Conservation (phyloP, 306 rosid genomes). For the Vicia villosa region DNA sequence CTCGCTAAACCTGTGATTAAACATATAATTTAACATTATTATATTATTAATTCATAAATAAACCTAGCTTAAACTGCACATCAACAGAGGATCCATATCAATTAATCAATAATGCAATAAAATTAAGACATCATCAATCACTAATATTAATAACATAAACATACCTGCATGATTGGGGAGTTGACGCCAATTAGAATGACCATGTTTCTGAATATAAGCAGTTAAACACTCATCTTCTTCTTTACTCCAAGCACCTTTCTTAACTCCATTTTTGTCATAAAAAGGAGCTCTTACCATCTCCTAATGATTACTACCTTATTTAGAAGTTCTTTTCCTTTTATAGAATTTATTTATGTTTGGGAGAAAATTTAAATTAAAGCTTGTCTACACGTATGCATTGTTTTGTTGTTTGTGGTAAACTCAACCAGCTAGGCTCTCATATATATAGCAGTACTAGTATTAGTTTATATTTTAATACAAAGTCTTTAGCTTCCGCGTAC, state of each 20-base stretch:
- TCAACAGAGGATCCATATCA: too few relatives aligned
- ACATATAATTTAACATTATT: background rate
- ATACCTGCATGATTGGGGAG: conserved; percentile 67
- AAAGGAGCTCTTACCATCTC: conserved; percentile 73
- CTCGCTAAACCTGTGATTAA: conserved; percentile 53
- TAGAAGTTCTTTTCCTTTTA: background rate
- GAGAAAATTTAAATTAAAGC: background rate
- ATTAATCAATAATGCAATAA: background rate
- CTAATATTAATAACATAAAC: background rate
- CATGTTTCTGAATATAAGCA: conserved; percentile 49
- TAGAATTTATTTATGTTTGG: background rate
- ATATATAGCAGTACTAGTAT: too few relatives aligned
- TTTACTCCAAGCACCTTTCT: conserved; percentile 77
- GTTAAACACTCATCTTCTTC: conserved; percentile 70
- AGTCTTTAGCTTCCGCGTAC: background rate
- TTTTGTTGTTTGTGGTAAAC: background rate
- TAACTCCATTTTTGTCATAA: conserved; percentile 63
- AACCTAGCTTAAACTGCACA: background rate
- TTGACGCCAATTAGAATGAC: conserved; percentile 74
- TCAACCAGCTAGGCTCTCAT: background rate
- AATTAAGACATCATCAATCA: background rate
- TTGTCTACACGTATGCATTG: background rate
- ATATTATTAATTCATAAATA: background rate
- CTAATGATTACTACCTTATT: background rate
- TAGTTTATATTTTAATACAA: background rate